Conservation (phyloP, 352 stramenopile species). For the Albugo candida region DNA sequence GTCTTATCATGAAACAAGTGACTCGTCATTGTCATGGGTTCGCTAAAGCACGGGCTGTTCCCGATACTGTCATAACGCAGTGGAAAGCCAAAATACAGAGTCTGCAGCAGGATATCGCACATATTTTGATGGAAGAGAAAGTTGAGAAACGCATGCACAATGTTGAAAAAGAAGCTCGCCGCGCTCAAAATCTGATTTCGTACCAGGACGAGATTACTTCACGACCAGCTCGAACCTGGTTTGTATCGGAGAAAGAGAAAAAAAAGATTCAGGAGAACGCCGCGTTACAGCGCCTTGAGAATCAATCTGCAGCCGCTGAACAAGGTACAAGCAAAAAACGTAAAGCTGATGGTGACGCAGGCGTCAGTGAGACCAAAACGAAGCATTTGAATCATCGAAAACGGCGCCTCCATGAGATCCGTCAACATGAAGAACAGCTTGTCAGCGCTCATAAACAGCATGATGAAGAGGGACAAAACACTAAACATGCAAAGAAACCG, state of each 20-base stretch:
- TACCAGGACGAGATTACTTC: slow-evolving; percentile 81
- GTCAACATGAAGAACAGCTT: slow-evolving; percentile 54
- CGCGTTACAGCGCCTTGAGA: slow-evolving; percentile 34
- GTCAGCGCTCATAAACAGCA: slow-evolving; percentile 31
- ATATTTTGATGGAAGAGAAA: slow-evolving; percentile 73
- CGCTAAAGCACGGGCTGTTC: slow-evolving; percentile 81
- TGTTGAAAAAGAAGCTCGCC: slow-evolving; percentile 76
- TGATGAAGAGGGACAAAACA: slow-evolving; percentile 12
- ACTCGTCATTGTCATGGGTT: slow-evolving; percentile 75
- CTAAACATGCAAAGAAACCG: slow-evolving; percentile 20
- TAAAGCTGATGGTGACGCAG: slow-evolving; percentile 9
- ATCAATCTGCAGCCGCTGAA: slow-evolving; percentile 16
- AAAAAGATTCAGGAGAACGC: slow-evolving; percentile 51
- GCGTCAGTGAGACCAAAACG: slow-evolving; percentile 49
- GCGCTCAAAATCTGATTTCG: slow-evolving; percentile 78
- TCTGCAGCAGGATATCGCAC: slow-evolving; percentile 60
- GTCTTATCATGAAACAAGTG: slow-evolving; percentile 90
- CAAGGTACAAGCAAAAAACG: neutral
- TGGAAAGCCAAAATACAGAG: slow-evolving; percentile 71
- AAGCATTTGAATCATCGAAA: slow-evolving; percentile 81
- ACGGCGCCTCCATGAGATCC: slow-evolving; percentile 60
- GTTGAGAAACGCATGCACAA: slow-evolving; percentile 81
- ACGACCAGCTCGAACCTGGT: slow-evolving; percentile 81
- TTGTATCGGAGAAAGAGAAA: slow-evolving; percentile 82
- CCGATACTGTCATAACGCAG: slow-evolving; percentile 70